Conservation (phyloP, 352 stramenopile genomes). For the Phytophthora megakarya region DNA sequence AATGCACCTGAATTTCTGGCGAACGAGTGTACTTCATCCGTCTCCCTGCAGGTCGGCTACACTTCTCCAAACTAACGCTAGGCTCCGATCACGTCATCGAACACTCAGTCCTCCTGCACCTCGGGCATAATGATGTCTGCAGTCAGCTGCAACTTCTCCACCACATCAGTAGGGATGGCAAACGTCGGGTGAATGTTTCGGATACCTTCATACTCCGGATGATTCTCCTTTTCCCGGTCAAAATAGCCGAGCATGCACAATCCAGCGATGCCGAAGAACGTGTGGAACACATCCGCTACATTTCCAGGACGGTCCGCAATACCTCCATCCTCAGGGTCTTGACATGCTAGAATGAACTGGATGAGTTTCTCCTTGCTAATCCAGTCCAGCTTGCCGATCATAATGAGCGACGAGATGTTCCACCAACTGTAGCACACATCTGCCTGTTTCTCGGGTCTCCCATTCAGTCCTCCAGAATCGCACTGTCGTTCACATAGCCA, state of each 20-base stretch:
- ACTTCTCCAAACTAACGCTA: slow-evolving; percentile 16
- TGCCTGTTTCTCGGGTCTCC: slow-evolving; percentile 98
- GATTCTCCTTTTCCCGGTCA: slow-evolving; percentile 57
- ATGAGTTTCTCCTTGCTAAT: slow-evolving; percentile 95
- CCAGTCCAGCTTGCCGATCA: slow-evolving; percentile 95
- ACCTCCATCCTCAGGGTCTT: slow-evolving; percentile 97
- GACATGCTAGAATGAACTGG: slow-evolving; percentile 94
- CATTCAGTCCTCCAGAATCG: slow-evolving; percentile 95
- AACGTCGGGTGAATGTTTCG: slow-evolving; percentile 95
- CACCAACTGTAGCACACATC: slow-evolving; percentile 99
- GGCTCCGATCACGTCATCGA: neutral
- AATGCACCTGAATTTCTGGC: slow-evolving; percentile 34
- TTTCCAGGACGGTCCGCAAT: slow-evolving; percentile 98
- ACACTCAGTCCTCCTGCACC: slow-evolving; percentile 24
- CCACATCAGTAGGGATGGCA: slow-evolving; percentile 92
- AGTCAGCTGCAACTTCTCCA: slow-evolving; percentile 84
- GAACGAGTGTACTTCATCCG: slow-evolving; percentile 17
- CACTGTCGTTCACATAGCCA: slow-evolving; percentile 98
- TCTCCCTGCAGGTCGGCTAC: slow-evolving; percentile 9
- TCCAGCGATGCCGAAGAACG: slow-evolving; percentile 97
- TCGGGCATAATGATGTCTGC: slow-evolving; percentile 67
- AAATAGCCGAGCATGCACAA: slow-evolving; percentile 95
- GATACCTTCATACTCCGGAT: slow-evolving; percentile 71
- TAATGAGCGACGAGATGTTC: slow-evolving; percentile 97
- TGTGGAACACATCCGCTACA: slow-evolving; percentile 98